Base-by-base conservation (phyloP, 306 rosid species). In the Mimosa pudica region DNA sequence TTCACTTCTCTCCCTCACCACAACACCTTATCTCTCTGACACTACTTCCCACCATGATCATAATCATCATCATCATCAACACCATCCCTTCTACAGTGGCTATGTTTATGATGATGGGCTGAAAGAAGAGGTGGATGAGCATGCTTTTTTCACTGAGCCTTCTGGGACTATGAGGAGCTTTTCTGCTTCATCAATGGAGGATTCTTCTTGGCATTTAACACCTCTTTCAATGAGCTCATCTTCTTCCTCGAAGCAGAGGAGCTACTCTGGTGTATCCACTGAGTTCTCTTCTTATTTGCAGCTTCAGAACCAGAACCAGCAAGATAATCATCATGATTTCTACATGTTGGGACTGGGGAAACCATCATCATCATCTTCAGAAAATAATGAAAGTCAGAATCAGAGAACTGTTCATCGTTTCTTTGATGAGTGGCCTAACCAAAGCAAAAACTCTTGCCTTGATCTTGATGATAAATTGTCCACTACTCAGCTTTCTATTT, bases 361-460 rank as follows among this genome's bases (percentile, higher is more conserved):
- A 45, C 2, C 13, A 47, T 3, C 42, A 38, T 38, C 3, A 44
- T 5, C 13, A 47, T 3, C 30, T 24, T 24, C 3, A 44, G 88
- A 91, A 73, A 24, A 24, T 24, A 24, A 24, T 24, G 97, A 89
- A 67, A 83, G 96, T 60, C 94, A 89, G 83, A 96, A 87, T 70
- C 94, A 89, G 79, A 96, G 86, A 79, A 96, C 96, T 24, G 75
- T 96, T 81, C 98, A 94, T 80, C 97, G 89, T 9, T 96, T 96
- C 93, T 88, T 96, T 9, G 99, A 96, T 30, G 99, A 96, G 78
- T 91, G 97, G 90, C 98, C 99, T 4, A 90, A 81, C 6, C 89
- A 90, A 79, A 92, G 87, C 60, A 88, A 87, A 81, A 86, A 80
- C 57, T 84, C 93, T 4, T 91, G 98, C 98, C 92, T 93, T 52